phyloP scores from a whole-genome alignment of 202 grass and related monocot species.

The Cymbopogon flexuosus region DNA sequence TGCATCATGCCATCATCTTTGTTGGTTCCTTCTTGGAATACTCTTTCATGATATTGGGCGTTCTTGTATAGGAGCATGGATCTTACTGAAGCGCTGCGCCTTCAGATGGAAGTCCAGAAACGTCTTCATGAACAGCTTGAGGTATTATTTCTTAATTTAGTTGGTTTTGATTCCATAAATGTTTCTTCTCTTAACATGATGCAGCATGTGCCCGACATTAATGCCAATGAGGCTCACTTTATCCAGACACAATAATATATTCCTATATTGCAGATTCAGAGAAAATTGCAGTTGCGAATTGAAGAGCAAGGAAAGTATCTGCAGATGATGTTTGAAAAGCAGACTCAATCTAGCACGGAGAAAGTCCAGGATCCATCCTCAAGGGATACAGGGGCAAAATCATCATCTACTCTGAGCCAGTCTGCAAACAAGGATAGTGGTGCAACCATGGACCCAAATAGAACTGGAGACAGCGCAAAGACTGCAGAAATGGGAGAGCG shows the following conservation, averaged over 20 bases:
- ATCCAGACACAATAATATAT: constrained; percentile 27
- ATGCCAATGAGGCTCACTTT: constrained; percentile 13
- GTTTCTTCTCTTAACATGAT: constrained; percentile 22
- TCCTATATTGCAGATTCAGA: constrained; percentile 56
- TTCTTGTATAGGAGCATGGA: constrained; percentile 72
- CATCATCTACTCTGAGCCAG: constrained; percentile 17
- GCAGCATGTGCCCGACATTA: background rate
- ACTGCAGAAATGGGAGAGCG: background rate
- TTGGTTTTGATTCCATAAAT: background rate
- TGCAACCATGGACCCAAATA: constrained; percentile 5
- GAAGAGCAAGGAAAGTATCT: constrained; percentile 83
- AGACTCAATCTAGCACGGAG: constrained; percentile 41
- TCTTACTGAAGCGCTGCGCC: constrained; percentile 80
- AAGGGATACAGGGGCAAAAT: constrained; percentile 10
- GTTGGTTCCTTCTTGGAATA: constrained; percentile 1
- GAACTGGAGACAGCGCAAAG: constrained; percentile 13
- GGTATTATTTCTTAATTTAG: constrained; percentile 41
- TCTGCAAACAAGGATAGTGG: constrained; percentile 19
- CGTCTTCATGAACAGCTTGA: constrained; percentile 96
- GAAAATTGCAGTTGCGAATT: constrained; percentile 69
- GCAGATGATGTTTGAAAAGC: constrained; percentile 83
- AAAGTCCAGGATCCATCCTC: constrained; percentile 38
- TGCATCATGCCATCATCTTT: background rate
- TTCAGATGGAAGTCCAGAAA: constrained; percentile 99
- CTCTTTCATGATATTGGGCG: constrained; percentile 4